Percentiles rank a stretch among this genome's conserved stretches.
phyloP scores from a whole-genome alignment of 176 grass and related monocot species.

The Leersia perrieri region DNA sequence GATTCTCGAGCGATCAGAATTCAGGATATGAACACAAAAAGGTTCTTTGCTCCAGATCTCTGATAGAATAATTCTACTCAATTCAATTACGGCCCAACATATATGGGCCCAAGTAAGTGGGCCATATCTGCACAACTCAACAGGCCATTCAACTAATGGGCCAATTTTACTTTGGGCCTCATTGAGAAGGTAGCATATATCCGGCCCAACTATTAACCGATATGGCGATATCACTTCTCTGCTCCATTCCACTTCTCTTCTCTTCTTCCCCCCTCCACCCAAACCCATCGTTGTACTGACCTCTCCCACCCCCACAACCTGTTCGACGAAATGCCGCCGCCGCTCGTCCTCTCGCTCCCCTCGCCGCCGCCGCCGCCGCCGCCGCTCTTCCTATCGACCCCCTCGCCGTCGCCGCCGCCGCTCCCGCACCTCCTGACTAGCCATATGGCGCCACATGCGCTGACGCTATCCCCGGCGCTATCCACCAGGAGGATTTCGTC shows the following conservation, averaged over 20 bases:
- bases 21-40: background rate
- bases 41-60: background rate
- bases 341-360: constrained; percentile 34
- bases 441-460: background rate
- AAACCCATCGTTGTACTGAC: background rate
- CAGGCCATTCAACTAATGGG: background rate
- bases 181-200: too few relatives aligned
- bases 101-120: background rate
- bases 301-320: constrained; percentile 7
- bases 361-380: constrained; percentile 11
- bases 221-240: background rate
- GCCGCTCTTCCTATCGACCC: constrained; percentile 48
- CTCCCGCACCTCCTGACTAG: background rate
- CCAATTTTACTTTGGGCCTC: background rate
- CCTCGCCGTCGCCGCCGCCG: constrained; percentile 7
- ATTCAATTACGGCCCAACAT: background rate
- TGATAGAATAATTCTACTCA: background rate
- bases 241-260: too few relatives aligned
- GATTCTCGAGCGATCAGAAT: background rate
- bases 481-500: background rate
- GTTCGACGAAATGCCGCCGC: constrained; percentile 48
- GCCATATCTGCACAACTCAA: too few relatives aligned
- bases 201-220: background rate
- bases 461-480: background rate
- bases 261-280: too few relatives aligned